A percentile compares a stretch with the other conserved stretches of the same genome.
phyloP scores from a whole-genome alignment of 1,284 basidiomycete genomes.

The Puccinia horiana region DNA sequence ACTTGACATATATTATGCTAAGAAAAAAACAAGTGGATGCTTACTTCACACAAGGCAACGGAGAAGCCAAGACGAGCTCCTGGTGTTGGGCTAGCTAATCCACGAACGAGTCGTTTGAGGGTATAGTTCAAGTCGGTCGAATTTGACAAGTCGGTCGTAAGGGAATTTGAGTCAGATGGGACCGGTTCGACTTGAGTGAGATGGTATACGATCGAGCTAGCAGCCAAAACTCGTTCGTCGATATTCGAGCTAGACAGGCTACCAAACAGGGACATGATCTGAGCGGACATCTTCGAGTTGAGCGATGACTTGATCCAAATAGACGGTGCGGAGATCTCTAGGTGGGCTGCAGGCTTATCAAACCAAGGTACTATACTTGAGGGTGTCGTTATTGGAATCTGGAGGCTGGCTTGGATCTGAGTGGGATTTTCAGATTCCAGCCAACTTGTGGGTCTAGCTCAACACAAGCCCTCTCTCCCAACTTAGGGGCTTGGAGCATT shows the following conservation, averaged over 20 bases:
- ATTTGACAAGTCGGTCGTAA: neutral
- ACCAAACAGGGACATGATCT: constrained; percentile 35
- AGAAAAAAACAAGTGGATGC: neutral
- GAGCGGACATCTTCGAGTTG: constrained; percentile 23
- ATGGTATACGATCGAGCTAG: constrained; percentile 40
- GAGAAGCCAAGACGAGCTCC: constrained; percentile 58
- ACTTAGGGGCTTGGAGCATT: no score
- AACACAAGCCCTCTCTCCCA: no score
- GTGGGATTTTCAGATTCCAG: neutral
- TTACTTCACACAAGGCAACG: constrained; percentile 56
- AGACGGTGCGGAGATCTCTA: no score
- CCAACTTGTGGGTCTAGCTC: constrained; percentile 10
- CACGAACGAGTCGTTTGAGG: constrained; percentile 57
- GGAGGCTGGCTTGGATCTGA: neutral
- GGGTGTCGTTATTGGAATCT: neutral
- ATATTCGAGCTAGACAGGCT: constrained; percentile 29
- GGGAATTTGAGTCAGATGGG: neutral
- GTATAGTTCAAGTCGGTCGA: constrained; percentile 56
- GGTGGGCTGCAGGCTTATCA: no score
- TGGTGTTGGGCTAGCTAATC: constrained; percentile 58
- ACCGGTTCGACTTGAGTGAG: constrained; percentile 9
- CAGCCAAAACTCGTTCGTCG: constrained; percentile 35
- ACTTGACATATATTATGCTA: neutral
- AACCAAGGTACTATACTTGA: neutral
- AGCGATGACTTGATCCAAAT: neutral